Evolutionary conservation across 192 early-diverging fungal species (phyloP).

Genomic region (Podila verticillata): DNA sequence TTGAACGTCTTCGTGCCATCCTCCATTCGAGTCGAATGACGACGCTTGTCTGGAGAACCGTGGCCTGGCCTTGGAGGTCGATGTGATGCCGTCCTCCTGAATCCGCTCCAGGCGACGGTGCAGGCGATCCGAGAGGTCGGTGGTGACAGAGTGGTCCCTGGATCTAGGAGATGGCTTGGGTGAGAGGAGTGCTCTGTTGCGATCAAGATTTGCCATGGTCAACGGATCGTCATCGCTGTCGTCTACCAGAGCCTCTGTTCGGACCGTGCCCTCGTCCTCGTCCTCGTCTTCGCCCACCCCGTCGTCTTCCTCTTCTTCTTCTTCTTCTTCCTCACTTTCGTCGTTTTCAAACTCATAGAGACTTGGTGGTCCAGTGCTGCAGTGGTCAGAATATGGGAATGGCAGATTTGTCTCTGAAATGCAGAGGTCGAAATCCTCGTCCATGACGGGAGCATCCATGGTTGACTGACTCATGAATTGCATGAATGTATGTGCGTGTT

Average conservation of each 20-base stretch:
- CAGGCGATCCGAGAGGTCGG: slow-evolving; percentile 30
- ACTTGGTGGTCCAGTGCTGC: slow-evolving; percentile 48
- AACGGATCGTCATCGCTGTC: slow-evolving; percentile 7
- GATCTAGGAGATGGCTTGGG: not conserved
- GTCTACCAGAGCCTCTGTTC: not conserved
- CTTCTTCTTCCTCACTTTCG: slow-evolving; percentile 13
- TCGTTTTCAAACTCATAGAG: slow-evolving; percentile 34
- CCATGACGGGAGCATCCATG: slow-evolving; percentile 21
- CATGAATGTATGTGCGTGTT: not conserved
- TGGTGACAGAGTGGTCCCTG: not conserved
- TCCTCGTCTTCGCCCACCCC: slow-evolving; percentile 2
- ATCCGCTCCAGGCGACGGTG: slow-evolving; percentile 23
- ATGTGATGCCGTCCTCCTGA: not conserved
- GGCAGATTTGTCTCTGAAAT: slow-evolving; percentile 49
- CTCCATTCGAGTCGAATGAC: slow-evolving; percentile 35
- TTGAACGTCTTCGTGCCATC: slow-evolving; percentile 25
- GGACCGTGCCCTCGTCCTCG: not conserved
- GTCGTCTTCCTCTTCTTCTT: not conserved
- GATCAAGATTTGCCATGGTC: not conserved
- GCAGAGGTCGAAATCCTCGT: slow-evolving; percentile 51
- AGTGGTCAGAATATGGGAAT: slow-evolving; percentile 51
- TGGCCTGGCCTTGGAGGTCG: not conserved
- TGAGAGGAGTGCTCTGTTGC: not conserved
- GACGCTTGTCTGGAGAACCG: slow-evolving; percentile 15
- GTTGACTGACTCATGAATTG: slow-evolving; percentile 26